Percentiles rank a stretch among this genome's conserved stretches.
Conservation (phyloP, 495 filamentous ascomycete genomes). For the Hypomontagnella submonticulosa region DNA sequence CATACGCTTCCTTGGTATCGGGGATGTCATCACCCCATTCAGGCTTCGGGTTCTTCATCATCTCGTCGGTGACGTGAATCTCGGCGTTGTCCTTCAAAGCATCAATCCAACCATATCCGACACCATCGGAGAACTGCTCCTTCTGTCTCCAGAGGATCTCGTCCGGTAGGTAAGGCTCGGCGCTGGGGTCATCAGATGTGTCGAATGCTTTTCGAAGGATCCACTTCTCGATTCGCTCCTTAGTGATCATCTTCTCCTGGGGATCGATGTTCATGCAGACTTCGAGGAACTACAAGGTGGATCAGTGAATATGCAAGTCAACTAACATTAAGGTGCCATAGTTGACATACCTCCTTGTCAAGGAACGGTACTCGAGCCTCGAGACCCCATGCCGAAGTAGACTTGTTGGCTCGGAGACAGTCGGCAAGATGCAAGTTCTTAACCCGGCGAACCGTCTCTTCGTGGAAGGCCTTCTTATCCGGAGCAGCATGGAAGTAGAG, state of each 20-base stretch:
- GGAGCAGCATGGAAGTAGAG: slow-evolving; percentile 98
- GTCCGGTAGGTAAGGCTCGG: slow-evolving; percentile 86
- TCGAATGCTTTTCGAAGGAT: slow-evolving; percentile 97
- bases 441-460: slow-evolving; percentile 89
- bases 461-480: slow-evolving; percentile 89
- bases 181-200: slow-evolving; percentile 81
- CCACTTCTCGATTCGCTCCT: slow-evolving; percentile 94
- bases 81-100: slow-evolving; percentile 94
- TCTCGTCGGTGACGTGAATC: slow-evolving; percentile 88
- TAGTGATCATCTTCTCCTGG: slow-evolving; percentile 91
- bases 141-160: slow-evolving; percentile 98
- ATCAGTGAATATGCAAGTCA: background rate
- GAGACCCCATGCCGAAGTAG: slow-evolving; percentile 97
- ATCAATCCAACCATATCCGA: slow-evolving; percentile 99
- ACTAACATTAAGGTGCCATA: background rate
- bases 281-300: slow-evolving; percentile 79
- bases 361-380: slow-evolving; percentile 98
- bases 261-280: slow-evolving; percentile 92
- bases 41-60: slow-evolving; percentile 95
- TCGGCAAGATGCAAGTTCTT: slow-evolving; percentile 96
- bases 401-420: slow-evolving; percentile 98
- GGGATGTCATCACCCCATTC: slow-evolving; percentile 93
- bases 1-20: slow-evolving; percentile 94
- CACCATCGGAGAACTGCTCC: slow-evolving; percentile 98
- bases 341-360: slow-evolving; percentile 76